phyloP scores from a whole-genome alignment of 352 stramenopile genomes.

The Phytophthora syringae region DNA sequence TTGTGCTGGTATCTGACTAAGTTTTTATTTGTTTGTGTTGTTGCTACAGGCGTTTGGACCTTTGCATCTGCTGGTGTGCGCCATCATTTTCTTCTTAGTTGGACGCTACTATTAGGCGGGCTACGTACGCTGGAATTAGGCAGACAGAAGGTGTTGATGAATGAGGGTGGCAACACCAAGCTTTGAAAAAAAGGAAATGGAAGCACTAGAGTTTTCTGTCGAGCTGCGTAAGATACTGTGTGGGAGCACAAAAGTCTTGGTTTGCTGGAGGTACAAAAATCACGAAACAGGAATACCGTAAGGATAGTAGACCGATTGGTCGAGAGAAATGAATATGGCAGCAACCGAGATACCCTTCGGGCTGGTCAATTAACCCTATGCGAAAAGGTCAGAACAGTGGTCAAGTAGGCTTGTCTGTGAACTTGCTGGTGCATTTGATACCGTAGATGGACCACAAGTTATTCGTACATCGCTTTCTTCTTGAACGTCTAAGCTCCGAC shows the following conservation, averaged over 20 bases:
- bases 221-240: slow-evolving; percentile 11
- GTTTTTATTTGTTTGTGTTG: background rate
- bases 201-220: slow-evolving; percentile 40
- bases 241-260: slow-evolving; percentile 14
- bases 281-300: background rate
- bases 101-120: slow-evolving; percentile 79
- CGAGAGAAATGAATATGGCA: slow-evolving; percentile 37
- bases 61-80: slow-evolving; percentile 86
- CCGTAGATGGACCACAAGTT: slow-evolving; percentile 20
- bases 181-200: slow-evolving; percentile 12
- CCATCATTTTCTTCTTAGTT: slow-evolving; percentile 92
- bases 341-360: slow-evolving; percentile 12
- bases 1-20: background rate
- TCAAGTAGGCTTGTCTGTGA: no score
- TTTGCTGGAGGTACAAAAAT: slow-evolving; percentile 21
- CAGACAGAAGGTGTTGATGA: slow-evolving; percentile 24
- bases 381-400: no score
- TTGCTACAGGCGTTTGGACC: slow-evolving; percentile 80
- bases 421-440: slow-evolving; percentile 30
- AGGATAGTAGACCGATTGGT: slow-evolving; percentile 32
- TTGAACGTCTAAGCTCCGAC: slow-evolving; percentile 7
- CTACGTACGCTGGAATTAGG: slow-evolving; percentile 21
- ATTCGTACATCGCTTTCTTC: slow-evolving; percentile 4
- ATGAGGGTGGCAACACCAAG: slow-evolving; percentile 19
- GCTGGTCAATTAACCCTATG: no score